Evolutionary conservation across 495 filamentous ascomycete genomes (phyloP).

Genomic region (Podospora pseudopauciseta): DNA sequence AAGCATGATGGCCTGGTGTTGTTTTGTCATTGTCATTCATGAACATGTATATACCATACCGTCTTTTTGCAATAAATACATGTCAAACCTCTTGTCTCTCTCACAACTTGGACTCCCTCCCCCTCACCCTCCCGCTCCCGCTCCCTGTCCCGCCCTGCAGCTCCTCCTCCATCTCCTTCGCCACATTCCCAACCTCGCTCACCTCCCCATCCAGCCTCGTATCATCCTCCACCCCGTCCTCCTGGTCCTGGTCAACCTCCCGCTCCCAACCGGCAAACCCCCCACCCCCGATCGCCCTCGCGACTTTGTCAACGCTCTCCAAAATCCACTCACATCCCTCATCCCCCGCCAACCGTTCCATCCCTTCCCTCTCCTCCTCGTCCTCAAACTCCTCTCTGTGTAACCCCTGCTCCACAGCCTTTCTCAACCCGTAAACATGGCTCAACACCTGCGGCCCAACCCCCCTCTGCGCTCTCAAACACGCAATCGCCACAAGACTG

Average conservation of each 20-base stretch:
- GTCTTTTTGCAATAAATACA: not conserved
- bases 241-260: constrained; percentile 6
- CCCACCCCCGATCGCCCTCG: constrained; percentile 56
- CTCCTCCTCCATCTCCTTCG: not conserved
- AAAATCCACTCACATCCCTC: constrained; percentile 72
- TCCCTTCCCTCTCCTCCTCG: constrained; percentile 23
- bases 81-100: not conserved
- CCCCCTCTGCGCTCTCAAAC: constrained; percentile 68
- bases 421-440: constrained; percentile 70
- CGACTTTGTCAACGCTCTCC: constrained; percentile 64
- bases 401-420: constrained; percentile 64
- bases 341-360: constrained; percentile 57
- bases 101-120: not conserved
- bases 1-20: not conserved
- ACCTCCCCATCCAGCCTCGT: constrained; percentile 14
- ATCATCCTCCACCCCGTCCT: constrained; percentile 1
- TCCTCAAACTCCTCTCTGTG: constrained; percentile 42
- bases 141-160: not conserved
- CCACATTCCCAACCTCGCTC: not conserved
- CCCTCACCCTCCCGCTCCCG: not conserved
- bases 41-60: not conserved
- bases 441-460: constrained; percentile 74
- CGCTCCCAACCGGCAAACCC: constrained; percentile 57
- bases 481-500: constrained; percentile 65
- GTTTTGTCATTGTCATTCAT: not conserved